Base-by-base conservation (phyloP, 2,329 filamentous ascomycete species). In the Leptodontidium sp. region DNA sequence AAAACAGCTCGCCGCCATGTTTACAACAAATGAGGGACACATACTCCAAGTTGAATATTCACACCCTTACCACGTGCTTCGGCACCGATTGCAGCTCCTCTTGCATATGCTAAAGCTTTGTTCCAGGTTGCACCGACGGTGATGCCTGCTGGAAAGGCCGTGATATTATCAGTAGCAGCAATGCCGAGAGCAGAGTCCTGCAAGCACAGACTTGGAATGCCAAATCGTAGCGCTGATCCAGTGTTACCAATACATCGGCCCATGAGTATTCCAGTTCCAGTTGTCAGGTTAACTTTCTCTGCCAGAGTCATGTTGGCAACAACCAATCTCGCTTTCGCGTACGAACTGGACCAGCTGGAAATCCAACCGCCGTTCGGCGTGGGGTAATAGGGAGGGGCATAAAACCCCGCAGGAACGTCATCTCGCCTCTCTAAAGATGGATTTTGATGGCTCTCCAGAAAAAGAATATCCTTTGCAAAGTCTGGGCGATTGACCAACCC, bases 121-220 rank as follows among this genome's bases (percentile, higher is more conserved):
- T 91, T 90, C 77, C 89, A 94, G 0, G 92, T 93, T 1, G 91
- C 91, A 21, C 90, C 92, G 1, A 86, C 87, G 0, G 90, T 93
- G 73, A 95, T 92, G n/a, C 92, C 92, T 9, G 91, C 86, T 0
- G 93, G 92, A 74, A 95, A 96, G 0, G 88, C 91, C 0, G 91
- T 94, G 64, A 90, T 88, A 69, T 92, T 88, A 72, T 94, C 91
- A 0, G 91, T 88, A n/a, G 87, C 87, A 35, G 91, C 87, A 15
- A 96, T 83, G 1, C 93, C 92, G 43, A 91, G 82, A 1, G 91
- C 90, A 0, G 88, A 88, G 77, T 94, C 92, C 71, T 93, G 89
- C 2, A 93, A 82, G 75, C 90, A 93, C 6, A 94, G 83, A 72
- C 89, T 87, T 1, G 91, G 90, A 70, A 95, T 90, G 1, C 91